Conservation (phyloP, 192 early-diverging fungal genomes). For the Entomortierella parvispora region DNA sequence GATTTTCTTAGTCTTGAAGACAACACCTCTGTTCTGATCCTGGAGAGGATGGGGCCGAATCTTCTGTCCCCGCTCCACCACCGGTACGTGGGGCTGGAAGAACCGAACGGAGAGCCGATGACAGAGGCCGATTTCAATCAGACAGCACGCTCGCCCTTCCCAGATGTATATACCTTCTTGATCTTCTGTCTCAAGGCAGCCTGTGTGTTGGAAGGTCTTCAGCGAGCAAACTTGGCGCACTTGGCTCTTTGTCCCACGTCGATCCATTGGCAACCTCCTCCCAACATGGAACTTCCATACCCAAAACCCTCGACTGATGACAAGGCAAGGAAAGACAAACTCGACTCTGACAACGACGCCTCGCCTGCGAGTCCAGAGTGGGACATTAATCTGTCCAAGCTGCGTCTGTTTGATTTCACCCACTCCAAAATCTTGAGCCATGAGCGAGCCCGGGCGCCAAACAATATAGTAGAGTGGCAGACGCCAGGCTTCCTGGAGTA, state of each 20-base stretch:
- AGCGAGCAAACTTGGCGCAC: slow-evolving; percentile 22
- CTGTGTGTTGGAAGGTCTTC: slow-evolving; percentile 27
- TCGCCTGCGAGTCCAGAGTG: neutral
- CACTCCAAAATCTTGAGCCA: slow-evolving; percentile 49
- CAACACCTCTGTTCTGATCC: slow-evolving; percentile 36
- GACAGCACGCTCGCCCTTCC: slow-evolving; percentile 31
- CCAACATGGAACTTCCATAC: neutral
- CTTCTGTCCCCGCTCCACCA: slow-evolving; percentile 30
- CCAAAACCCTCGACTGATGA: neutral
- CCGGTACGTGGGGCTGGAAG: slow-evolving; percentile 30
- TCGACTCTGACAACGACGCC: neutral
- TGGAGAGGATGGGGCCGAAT: slow-evolving; percentile 36
- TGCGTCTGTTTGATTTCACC: slow-evolving; percentile 44
- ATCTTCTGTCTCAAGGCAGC: slow-evolving; percentile 42
- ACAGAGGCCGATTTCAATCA: slow-evolving; percentile 13
- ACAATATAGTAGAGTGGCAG: slow-evolving; percentile 49
- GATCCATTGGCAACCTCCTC: slow-evolving; percentile 30
- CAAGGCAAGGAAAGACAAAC: too few species aligned
- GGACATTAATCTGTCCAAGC: slow-evolving; percentile 39
- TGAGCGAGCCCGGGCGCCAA: slow-evolving; percentile 46
- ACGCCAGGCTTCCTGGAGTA: slow-evolving; percentile 45
- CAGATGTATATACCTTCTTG: slow-evolving; percentile 36
- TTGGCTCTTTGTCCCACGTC: slow-evolving; percentile 37
- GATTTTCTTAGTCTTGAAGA: slow-evolving; percentile 45
- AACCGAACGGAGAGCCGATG: slow-evolving; percentile 12